phyloP scores from a whole-genome alignment of 2,329 filamentous ascomycete species.

The Exophiala mesophila region DNA sequence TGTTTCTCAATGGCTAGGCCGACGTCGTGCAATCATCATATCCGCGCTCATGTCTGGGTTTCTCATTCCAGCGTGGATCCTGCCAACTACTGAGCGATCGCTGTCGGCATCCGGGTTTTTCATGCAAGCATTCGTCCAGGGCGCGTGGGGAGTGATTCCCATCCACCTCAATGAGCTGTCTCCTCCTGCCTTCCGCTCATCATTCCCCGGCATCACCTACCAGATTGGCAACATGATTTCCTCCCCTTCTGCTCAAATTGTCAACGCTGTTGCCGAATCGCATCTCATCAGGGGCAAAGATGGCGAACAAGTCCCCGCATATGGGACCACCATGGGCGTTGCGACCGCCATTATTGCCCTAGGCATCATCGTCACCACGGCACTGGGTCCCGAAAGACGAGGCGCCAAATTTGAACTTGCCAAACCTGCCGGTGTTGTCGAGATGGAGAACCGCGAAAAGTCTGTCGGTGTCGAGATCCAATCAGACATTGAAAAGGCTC shows the following conservation, averaged over 20 bases:
- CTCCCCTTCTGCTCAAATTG: conserved; percentile 67
- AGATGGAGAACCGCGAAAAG: conserved; percentile 9
- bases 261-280: conserved; percentile 67
- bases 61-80: conserved; percentile 73
- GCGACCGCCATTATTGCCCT: conserved; percentile 70
- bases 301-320: conserved; percentile 60
- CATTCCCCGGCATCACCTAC: conserved; percentile 69
- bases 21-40: conserved; percentile 52
- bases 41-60: conserved; percentile 60
- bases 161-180: conserved; percentile 75
- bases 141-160: conserved; percentile 64
- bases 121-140: conserved; percentile 63
- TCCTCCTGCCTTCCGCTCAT: conserved; percentile 67
- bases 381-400: conserved; percentile 68
- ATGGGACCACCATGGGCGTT: conserved; percentile 70
- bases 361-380: conserved; percentile 63
- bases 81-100: conserved; percentile 38
- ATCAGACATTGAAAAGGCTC: conserved; percentile 2
- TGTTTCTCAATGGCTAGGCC: conserved; percentile 68
- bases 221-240: conserved; percentile 73
- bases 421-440: conserved; percentile 42
- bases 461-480: conserved; percentile 10
- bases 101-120: conserved; percentile 34
- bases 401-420: conserved; percentile 65
- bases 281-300: conserved; percentile 50